These are phyloP conservation scores for Apiotrichum akiyoshidainum DNA, from an alignment of 1,284 basidiomycete species.

Conservation along the genomic window DNA sequence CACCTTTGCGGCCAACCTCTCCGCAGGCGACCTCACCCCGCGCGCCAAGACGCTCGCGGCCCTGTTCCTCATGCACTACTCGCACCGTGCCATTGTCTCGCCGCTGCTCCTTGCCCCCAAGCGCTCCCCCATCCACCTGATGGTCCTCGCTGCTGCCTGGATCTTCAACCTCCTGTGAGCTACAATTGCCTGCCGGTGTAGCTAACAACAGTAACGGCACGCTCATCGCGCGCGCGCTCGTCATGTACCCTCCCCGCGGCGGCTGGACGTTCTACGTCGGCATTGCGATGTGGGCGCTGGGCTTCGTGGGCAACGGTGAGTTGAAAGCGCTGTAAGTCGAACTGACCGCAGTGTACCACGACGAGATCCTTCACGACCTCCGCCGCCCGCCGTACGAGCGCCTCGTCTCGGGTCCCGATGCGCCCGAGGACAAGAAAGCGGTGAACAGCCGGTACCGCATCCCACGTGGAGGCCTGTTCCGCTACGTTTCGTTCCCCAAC, in stretches of 20 bases:
- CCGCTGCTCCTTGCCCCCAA: slow-evolving; percentile 73
- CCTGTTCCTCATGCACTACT: slow-evolving; percentile 73
- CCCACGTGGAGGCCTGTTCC: slow-evolving; percentile 75
- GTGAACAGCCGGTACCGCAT: slow-evolving; percentile 62
- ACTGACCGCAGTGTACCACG: slow-evolving; percentile 61
- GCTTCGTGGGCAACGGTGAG: slow-evolving; percentile 66
- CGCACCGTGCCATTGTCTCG: slow-evolving; percentile 75
- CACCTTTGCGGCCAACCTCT: slow-evolving; percentile 47
- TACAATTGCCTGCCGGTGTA: slow-evolving; percentile 49
- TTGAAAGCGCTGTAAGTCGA: background rate
- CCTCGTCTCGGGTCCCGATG: slow-evolving; percentile 20
- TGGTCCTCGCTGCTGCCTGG: slow-evolving; percentile 60
- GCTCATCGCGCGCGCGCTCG: slow-evolving; percentile 27
- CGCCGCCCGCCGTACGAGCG: slow-evolving; percentile 50
- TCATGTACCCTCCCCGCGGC: slow-evolving; percentile 30
- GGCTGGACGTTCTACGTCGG: slow-evolving; percentile 61
- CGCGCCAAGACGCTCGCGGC: slow-evolving; percentile 10
- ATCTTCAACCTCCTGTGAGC: slow-evolving; percentile 74
- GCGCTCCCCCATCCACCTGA: slow-evolving; percentile 70
- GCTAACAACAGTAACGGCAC: slow-evolving; percentile 30
- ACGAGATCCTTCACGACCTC: slow-evolving; percentile 78
- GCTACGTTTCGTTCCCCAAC: slow-evolving; percentile 82
- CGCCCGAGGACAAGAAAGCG: slow-evolving; percentile 24
- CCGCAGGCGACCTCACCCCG: slow-evolving; percentile 5
- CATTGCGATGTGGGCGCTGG: slow-evolving; percentile 63